Evolutionary conservation across 2,329 filamentous ascomycete species (phyloP), one percentile per base, ranked within the genome.

Genomic region (Paramyrothecium sp.): DNA sequence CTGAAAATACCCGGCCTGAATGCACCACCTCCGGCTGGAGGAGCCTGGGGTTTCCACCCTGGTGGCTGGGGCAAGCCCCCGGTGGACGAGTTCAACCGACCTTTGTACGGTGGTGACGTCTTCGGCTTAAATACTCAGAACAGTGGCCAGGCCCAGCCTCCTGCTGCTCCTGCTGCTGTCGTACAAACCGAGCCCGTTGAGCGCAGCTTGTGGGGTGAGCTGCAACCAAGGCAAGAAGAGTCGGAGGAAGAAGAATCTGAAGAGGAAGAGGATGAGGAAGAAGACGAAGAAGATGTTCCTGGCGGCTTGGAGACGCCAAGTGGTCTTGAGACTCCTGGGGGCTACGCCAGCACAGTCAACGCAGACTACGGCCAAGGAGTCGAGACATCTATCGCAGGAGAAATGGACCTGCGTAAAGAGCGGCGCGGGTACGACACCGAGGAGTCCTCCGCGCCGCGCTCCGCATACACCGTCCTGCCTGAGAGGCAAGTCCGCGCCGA

Each of bases 11-110:
- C 95, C 10, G 95, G 95, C 49, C 83, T 99, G 51, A 99, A 98
- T 72, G 92, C 94, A 2, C 92, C 95, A 4, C 91, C 94, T 12
- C 95, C 95, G 2, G 82, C 91, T 1, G 94, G 94, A 51, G 93
- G 90, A 22, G 86, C 88, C 57, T 99, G 95, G 95, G 95, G 95
- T 2, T 99, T 96, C 73, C 90, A 94, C 64, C 92, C 94, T 8
- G 95, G 95, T 58, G 93, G 94, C 59, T 99, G 94, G 80, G 95
- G 95, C 53, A 98, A 98, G 72, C 94, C 95, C 1, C 95, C 95
- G 0, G 88, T 96, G 1, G 94, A 98, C 69, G 95, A 98, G 65
- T 90, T 91, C 72, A 96, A 97, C 72, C 82, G 91, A 53, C 93
- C 95, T 0, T 79, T 97, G 3, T 98, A 93, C 69, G 95, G 94